A percentile compares a stretch with the other conserved stretches of the same genome.
Evolutionary conservation across 1,284 basidiomycete species (phyloP).

Genomic region (Gymnopus androsaceus): DNA sequence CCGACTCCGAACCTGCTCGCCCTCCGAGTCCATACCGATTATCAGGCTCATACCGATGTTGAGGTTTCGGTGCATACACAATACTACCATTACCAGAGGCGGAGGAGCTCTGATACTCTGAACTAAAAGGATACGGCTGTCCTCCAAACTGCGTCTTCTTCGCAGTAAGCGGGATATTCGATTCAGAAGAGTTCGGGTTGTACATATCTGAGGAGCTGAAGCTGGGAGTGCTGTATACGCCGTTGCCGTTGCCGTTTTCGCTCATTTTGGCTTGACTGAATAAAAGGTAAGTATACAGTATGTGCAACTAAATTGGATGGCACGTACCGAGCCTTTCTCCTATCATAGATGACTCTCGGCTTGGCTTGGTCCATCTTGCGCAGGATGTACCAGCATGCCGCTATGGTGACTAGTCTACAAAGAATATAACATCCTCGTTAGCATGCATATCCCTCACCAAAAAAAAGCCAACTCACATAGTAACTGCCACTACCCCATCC

Average conservation of each 20-base stretch:
- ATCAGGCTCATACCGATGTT: slow-evolving; percentile 22
- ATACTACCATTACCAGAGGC: slow-evolving; percentile 23
- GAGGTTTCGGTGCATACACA: slow-evolving; percentile 41
- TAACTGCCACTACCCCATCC: slow-evolving; percentile 61
- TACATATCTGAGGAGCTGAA: slow-evolving; percentile 28
- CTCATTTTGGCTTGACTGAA: slow-evolving; percentile 50
- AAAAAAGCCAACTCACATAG: too few species aligned
- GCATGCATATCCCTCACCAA: too few species aligned
- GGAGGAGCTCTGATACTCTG: slow-evolving; percentile 37
- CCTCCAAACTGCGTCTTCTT: slow-evolving; percentile 31
- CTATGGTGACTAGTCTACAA: slow-evolving; percentile 79
- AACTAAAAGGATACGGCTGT: slow-evolving; percentile 25
- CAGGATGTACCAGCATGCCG: slow-evolving; percentile 85
- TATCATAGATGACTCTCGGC: slow-evolving; percentile 70
- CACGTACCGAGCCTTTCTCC: slow-evolving; percentile 66
- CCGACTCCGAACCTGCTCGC: too few species aligned
- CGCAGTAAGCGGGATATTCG: slow-evolving; percentile 43
- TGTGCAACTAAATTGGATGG: slow-evolving; percentile 8
- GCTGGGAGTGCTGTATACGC: slow-evolving; percentile 31
- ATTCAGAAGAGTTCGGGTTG: slow-evolving; percentile 36
- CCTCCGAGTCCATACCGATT: slow-evolving; percentile 3
- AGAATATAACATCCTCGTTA: too few species aligned
- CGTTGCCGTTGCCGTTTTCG: slow-evolving; percentile 27
- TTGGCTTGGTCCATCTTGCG: slow-evolving; percentile 76
- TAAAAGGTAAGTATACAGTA: background rate